Percentiles rank a stretch among this genome's conserved stretches.
Conservation (phyloP, 2,329 filamentous ascomycete genomes). For the Pyrenophora tritici-repentis region DNA sequence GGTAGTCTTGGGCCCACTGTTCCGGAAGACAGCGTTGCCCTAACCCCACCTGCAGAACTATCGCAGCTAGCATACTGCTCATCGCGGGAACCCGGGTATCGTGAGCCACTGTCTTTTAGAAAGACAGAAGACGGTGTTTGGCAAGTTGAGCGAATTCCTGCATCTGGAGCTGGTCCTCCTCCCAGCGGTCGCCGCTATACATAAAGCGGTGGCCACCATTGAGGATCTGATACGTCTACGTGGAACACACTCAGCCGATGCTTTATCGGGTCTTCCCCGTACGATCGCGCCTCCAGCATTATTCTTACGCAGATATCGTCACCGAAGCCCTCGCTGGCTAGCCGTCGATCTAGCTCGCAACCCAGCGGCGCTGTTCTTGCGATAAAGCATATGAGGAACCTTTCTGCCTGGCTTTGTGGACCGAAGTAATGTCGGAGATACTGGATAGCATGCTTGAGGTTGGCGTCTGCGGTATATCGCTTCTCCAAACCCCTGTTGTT, state of each 20-base stretch:
- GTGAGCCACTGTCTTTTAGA: too few species aligned
- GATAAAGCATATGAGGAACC: conserved; percentile 14
- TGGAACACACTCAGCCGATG: neutral
- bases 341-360: neutral
- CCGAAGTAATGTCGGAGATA: conserved; percentile 2
- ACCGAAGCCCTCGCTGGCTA: neutral
- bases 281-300: neutral
- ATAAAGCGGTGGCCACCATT: neutral
- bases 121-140: too few species aligned
- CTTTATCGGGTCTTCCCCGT: neutral
- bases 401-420: conserved; percentile 6
- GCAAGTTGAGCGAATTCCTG: too few species aligned
- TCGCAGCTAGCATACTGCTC: too few species aligned
- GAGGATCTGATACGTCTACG: neutral
- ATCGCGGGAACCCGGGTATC: too few species aligned
- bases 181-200: too few species aligned
- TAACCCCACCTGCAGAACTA: too few species aligned
- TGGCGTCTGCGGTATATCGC: neutral
- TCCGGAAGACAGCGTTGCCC: too few species aligned
- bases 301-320: neutral
- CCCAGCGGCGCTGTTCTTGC: neutral
- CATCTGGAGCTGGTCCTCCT: too few species aligned
- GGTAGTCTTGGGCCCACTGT: neutral
- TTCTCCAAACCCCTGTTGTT: neutral
- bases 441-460: neutral